Evolutionary conservation across 2,329 filamentous ascomycete genomes (phyloP).

Genomic region (Neonectria magnoliae): DNA sequence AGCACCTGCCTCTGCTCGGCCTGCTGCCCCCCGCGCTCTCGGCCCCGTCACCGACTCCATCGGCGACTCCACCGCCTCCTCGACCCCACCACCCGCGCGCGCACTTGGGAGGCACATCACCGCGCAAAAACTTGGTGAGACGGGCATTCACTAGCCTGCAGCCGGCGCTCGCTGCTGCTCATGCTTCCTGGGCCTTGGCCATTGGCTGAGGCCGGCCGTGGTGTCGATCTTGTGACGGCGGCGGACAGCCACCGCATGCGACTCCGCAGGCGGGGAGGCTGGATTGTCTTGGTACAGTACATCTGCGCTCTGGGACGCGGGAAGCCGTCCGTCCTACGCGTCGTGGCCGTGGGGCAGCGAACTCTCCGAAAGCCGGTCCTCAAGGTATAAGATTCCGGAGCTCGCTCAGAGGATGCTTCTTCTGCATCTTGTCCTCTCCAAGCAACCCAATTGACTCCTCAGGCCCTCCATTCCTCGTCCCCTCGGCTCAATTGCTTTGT

Average conservation of each 20-base stretch:
- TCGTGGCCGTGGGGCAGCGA: slow-evolving; percentile 2
- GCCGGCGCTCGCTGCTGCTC: not conserved
- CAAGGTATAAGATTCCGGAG: slow-evolving; percentile 24
- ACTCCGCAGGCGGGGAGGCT: not conserved
- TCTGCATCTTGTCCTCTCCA: not conserved
- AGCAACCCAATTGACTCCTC: slow-evolving; percentile 17
- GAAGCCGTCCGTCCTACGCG: not conserved
- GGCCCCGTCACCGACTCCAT: not conserved
- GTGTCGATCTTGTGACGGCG: slow-evolving; percentile 14
- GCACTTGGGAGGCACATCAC: not conserved
- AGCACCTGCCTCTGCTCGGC: too few relatives aligned
- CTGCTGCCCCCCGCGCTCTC: too few relatives aligned
- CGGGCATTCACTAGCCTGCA: not conserved
- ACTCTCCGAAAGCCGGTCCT: slow-evolving; percentile 19
- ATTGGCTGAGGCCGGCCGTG: slow-evolving; percentile 15
- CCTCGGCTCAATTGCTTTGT: slow-evolving; percentile 3
- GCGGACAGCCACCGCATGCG: slow-evolving; percentile 10
- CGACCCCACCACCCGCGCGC: not conserved
- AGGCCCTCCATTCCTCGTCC: slow-evolving; percentile 6
- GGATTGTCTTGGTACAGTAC: not conserved
- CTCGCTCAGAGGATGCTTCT: slow-evolving; percentile 6
- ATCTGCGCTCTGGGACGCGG: not conserved
- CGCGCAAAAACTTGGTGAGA: not conserved
- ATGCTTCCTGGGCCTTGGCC: not conserved
- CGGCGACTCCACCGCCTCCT: not conserved